Base-by-base conservation (phyloP, 305 asterid species). In the Solanum hybrid region DNA sequence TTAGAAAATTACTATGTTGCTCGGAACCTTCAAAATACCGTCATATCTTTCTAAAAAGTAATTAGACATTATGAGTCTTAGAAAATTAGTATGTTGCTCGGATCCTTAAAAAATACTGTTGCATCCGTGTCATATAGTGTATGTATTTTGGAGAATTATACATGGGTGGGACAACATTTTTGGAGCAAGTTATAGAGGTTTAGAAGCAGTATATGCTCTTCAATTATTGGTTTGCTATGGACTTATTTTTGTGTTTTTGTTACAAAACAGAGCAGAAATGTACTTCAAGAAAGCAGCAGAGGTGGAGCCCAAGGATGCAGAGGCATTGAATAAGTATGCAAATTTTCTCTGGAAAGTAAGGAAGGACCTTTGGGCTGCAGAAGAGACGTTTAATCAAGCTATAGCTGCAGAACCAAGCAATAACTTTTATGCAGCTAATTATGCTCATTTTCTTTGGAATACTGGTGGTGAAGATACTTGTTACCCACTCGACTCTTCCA, bases 381-480 rank as follows among this genome's bases (percentile, higher is more conserved):
- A 97, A 88, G 96, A 96, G 92, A 93, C 96, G 3, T 95, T 93
- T 90, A 89, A 92, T 91, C 98, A 95, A 92, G 99, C 99, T 92
- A 94, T 96, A n/a, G 90, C 92, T 22, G 95, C 91, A 7, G 99
- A 96, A n/a, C 99, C 98, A 36, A 64, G 82, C 71, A 97, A 97
- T 91, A 86, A 97, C 9, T 95, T 87, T 90, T 97, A 96, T 42
- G 96, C 99, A 16, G 96, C 95, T 89, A 95, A 93, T 89, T 97
- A 97, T 77, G 99, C 99, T 22, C 92, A 97, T 94, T 97, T 97
- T 89, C 90, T 97, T 33, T 97, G 99, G 99, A 97, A 90, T 91
- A 97, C 98, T 9, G 99, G 99, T 16, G 99, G 96, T 2, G 99
- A 97, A 83, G 99, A 96, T 87, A 96, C 99, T 24, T 97, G 99